These are phyloP conservation scores for Panicum miliaceum DNA, from an alignment of 176 grass and related monocot genomes.

Conservation along the genomic window DNA sequence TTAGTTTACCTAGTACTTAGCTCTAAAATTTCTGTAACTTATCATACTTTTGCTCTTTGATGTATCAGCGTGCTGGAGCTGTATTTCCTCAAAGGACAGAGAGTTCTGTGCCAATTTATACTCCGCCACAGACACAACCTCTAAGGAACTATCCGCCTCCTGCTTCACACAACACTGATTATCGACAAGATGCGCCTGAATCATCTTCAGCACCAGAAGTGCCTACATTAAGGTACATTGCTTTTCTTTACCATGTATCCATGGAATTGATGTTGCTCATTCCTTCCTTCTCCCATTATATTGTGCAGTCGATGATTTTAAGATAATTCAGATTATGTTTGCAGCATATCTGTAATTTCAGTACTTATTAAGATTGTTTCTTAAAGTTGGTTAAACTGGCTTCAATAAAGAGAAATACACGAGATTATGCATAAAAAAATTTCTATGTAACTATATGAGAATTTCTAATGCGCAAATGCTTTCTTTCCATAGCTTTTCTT, in stretches of 20 bases:
- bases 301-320: not conserved
- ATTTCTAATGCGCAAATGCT: not conserved
- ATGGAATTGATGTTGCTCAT: slow-evolving; percentile 22
- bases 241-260: slow-evolving; percentile 6
- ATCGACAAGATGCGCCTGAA: slow-evolving; percentile 65
- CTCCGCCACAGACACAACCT: slow-evolving; percentile 89
- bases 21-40: not conserved
- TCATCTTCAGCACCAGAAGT: slow-evolving; percentile 63
- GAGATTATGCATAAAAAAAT: not conserved
- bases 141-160: slow-evolving; percentile 73
- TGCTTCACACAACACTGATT: slow-evolving; percentile 60
- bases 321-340: slow-evolving; percentile 4
- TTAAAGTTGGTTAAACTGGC: not conserved
- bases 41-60: slow-evolving; percentile 31
- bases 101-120: slow-evolving; percentile 83
- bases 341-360: slow-evolving; percentile 3
- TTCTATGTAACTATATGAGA: not conserved
- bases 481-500: not conserved
- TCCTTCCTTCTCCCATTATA: not conserved
- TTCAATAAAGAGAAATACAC: not conserved
- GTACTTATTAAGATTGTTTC: slow-evolving; percentile 20
- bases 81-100: slow-evolving; percentile 87
- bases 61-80: slow-evolving; percentile 79
- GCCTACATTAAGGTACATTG: slow-evolving; percentile 70
- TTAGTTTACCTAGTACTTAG: slow-evolving; percentile 1